phyloP scores from a whole-genome alignment of 1,139 yeast species.

The Yamadazyma triangularis region DNA sequence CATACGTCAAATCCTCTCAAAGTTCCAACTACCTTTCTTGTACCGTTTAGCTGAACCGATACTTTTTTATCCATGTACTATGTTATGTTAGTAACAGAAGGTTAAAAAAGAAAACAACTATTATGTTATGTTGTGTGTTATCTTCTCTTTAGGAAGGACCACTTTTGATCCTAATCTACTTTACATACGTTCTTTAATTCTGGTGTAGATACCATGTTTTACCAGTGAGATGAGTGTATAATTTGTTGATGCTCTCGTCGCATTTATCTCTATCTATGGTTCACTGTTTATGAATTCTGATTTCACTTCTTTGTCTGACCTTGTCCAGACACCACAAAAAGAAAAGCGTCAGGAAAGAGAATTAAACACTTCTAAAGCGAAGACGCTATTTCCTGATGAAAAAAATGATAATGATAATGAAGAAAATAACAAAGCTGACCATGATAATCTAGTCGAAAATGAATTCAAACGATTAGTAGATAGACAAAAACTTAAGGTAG shows the following conservation, averaged over 20 bases:
- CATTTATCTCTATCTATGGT: neutral
- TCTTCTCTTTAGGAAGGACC: no score
- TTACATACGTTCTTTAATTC: conserved; percentile 46
- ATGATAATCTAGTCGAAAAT: neutral
- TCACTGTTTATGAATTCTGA: conserved; percentile 7
- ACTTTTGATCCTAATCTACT: neutral
- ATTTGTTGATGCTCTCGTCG: no score
- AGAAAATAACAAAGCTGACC: neutral
- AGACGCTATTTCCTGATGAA: neutral
- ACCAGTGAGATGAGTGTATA: no score
- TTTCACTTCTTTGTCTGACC: conserved; percentile 24
- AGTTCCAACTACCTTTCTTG: conserved; percentile 67
- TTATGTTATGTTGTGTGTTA: no score
- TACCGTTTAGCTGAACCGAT: conserved; percentile 66
- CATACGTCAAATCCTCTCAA: conserved; percentile 74
- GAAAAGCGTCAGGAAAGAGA: neutral
- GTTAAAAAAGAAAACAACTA: no score
- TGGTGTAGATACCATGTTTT: conserved; percentile 60
- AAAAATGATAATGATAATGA: neutral
- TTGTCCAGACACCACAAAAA: conserved; percentile 7
- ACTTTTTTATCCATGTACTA: conserved; percentile 77
- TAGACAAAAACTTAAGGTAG: conserved; percentile 19
- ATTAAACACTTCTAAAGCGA: neutral
- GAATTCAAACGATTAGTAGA: conserved; percentile 5
- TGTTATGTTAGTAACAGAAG: conserved; percentile 19